Conservation (phyloP, 441 rosid species). For the Rhodomyrtus psidioides region DNA sequence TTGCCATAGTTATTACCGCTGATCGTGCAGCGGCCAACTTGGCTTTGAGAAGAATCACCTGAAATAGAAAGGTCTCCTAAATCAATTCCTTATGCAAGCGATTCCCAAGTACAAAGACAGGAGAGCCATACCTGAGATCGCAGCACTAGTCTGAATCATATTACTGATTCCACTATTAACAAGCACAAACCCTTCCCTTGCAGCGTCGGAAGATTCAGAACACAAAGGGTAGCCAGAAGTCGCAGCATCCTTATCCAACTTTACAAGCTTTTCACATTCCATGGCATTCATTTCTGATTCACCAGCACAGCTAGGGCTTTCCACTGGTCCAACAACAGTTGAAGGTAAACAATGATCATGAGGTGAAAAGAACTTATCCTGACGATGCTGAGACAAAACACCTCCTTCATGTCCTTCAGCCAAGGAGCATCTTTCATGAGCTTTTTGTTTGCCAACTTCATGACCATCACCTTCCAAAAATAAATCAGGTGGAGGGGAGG, state of each 20-base stretch:
- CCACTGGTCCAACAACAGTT: slow-evolving; percentile 4
- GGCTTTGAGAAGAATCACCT: slow-evolving; percentile 33
- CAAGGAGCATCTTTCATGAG: slow-evolving; percentile 23
- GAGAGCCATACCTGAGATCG: slow-evolving; percentile 9
- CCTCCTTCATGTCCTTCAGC: slow-evolving; percentile 21
- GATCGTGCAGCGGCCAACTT: slow-evolving; percentile 18
- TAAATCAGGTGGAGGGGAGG: slow-evolving; percentile 86
- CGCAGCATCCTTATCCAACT: slow-evolving; percentile 21
- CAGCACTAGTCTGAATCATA: slow-evolving; percentile 9
- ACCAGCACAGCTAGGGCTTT: slow-evolving; percentile 10
- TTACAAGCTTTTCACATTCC: slow-evolving; percentile 28
- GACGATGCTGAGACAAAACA: slow-evolving; percentile 13
- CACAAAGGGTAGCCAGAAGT: slow-evolving; percentile 24
- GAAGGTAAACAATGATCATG: slow-evolving; percentile 14
- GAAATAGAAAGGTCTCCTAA: slow-evolving; percentile 16
- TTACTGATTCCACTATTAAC: slow-evolving; percentile 21
- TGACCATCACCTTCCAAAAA: slow-evolving; percentile 50
- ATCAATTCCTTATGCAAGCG: slow-evolving; percentile 12
- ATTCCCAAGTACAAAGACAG: slow-evolving; percentile 3
- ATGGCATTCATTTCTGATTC: slow-evolving; percentile 26
- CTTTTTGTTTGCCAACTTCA: slow-evolving; percentile 27
- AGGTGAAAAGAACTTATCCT: slow-evolving; percentile 24
- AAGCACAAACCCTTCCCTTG: slow-evolving; percentile 21
- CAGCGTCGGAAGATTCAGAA: slow-evolving; percentile 5
- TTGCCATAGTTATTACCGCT: slow-evolving; percentile 10